These are phyloP conservation scores for Pouteria glomerata DNA, from an alignment of 148 eudicot species.

Conservation along the genomic window DNA sequence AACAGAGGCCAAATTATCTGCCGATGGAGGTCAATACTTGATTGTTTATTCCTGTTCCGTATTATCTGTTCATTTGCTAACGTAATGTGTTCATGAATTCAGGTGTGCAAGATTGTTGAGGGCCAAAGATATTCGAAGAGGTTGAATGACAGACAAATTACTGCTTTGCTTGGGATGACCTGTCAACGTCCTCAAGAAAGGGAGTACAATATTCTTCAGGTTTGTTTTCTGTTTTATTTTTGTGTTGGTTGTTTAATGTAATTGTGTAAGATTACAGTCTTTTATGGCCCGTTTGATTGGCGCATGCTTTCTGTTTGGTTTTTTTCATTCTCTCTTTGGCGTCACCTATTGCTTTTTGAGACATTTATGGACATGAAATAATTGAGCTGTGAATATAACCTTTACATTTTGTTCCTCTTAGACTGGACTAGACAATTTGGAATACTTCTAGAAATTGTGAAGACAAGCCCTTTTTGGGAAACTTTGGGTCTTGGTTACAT, in stretches of 20 bases:
- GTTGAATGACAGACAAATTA: constrained; percentile 74
- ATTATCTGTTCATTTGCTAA: background rate
- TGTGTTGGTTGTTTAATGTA: background rate
- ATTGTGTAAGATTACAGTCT: background rate
- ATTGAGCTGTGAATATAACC: background rate
- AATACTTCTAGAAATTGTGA: background rate
- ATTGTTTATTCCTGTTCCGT: background rate
- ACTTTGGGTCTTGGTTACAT: background rate
- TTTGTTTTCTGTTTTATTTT: constrained; percentile 15
- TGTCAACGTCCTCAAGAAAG: constrained; percentile 86
- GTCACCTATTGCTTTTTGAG: background rate
- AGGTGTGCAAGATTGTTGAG: constrained; percentile 88
- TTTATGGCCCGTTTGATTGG: background rate
- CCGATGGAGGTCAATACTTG: constrained; percentile 80
- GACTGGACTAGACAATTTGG: background rate
- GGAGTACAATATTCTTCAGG: constrained; percentile 68
- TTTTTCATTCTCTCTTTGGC: background rate
- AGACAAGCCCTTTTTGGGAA: background rate
- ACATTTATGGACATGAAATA: background rate
- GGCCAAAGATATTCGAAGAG: constrained; percentile 85
- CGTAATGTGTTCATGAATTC: constrained; percentile 5
- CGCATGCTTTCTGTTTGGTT: background rate
- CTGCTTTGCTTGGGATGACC: constrained; percentile 73
- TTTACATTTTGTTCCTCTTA: background rate
- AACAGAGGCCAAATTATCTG: constrained; percentile 69